Base-by-base conservation (phyloP, 2,329 filamentous ascomycete species). In the Neonectria faginata region DNA sequence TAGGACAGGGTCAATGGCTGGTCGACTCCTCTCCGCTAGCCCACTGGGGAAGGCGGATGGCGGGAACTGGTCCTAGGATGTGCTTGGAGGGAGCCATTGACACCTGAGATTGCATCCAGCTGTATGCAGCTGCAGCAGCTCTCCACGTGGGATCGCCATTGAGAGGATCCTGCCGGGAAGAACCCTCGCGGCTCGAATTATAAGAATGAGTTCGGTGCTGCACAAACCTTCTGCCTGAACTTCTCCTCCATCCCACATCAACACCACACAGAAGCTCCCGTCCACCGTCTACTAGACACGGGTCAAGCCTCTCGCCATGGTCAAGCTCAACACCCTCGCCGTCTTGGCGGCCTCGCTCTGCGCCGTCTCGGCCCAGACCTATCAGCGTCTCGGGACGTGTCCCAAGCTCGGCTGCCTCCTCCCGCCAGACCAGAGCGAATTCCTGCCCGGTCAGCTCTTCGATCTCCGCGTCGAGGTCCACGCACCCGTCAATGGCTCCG, bases 391-490 rank as follows among this genome's bases (percentile, higher is more conserved):
- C 18, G 87, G 87, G 66, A 84, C 84, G 27, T 89, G 87, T 74
- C 86, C 86, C 10, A 81, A 81, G 39, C 82, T 89, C 20, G 87
- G 87, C 67, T 89, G 87, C 70, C 79, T 89, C 51, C 79, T 89
- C 14, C 87, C 87, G 14, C 87, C 87, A 1, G 87, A 89, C 69
- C 86, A 88, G 81, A 89, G 91, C 68, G 92, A 96, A 74, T 96
- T 96, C 80, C 85, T 97, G 2, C 89, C 92, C 5, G 92, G 92
- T 12, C 92, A 96, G 80, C 90, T 88, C 77, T 96, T 96, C 74
- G 93, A 96, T 76, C 89, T 97, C 67, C 90, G 92, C 64, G 86
- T 95, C 64, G 92, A 96, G 78, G 88, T 96, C 31, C 92, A 95
- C 76, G 91, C 92, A 10, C 92, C 92, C 6, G 84, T 90, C 75